Evolutionary conservation across 2,329 filamentous ascomycete genomes (phyloP), one percentile per base, ranked within the genome.

Genomic region (Pyricularia grisea): DNA sequence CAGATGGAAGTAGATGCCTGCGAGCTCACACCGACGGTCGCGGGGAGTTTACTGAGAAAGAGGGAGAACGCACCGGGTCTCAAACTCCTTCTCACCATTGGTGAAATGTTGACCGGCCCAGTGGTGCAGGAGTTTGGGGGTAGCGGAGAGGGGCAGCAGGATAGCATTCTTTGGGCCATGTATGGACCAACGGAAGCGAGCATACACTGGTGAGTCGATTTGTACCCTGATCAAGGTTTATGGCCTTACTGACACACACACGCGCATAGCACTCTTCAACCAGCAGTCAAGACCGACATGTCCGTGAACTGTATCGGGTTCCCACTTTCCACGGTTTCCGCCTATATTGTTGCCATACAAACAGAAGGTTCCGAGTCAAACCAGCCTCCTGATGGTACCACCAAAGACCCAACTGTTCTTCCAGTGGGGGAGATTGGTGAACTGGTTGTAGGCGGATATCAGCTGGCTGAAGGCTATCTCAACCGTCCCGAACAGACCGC

Each of bases 171-270:
- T 0, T 94, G 92, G 85, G 94, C 90, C 42, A 97, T 97, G 93
- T 97, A 97, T 75, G 94, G 94, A 0, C 94, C 94, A 1, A 97
- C 94, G 0, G 94, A 97, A 79, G 92, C 92, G 9, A 88, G 93
- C 0, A 97, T 97, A 69, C 94, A 97, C 76, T 97, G 86, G 84
- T 85, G 75, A 78, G 80, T 72, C 3, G 7, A 36, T 2, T 10
- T 1, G 17, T 9, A 17, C 9, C 30, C 31, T 23, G 6, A 36
- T 1, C n/a, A 25, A 36, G n/a, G 17, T 7, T 7, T 4, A 12
- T 14, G n/a, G 17, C 30, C 23, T 12, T 33, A 55, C 65, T 33
- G 3, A 65, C 50, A 61, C 4, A 12, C 3, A 2, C 14, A 12
- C 3, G 1, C 14, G 27, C 27, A 11, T 30, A 85, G 92, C 76